These are phyloP conservation scores for Logfia minima DNA, from an alignment of 129 eudicot species.

Conservation along the genomic window DNA sequence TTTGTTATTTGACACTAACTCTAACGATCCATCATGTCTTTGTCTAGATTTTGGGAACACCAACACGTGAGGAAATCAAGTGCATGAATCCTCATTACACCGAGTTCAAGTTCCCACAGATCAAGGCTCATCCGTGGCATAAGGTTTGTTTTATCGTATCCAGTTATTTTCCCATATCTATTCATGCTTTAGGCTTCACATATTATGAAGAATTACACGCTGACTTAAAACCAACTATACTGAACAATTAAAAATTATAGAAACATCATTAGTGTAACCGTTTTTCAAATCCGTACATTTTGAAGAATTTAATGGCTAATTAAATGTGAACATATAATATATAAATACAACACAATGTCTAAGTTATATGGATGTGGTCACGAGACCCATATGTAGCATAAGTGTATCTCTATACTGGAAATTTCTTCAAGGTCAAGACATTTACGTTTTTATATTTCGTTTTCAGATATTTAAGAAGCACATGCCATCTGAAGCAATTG, in stretches of 20 bases:
- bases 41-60: slow-evolving; percentile 81
- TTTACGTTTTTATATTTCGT: slow-evolving; percentile 12
- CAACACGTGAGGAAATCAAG: slow-evolving; percentile 95
- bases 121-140: slow-evolving; percentile 99
- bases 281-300: not conserved
- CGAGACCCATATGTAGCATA: not conserved
- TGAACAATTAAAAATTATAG: not conserved
- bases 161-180: not conserved
- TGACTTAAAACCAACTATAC: not conserved
- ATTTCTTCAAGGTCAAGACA: not conserved
- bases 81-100: slow-evolving; percentile 98
- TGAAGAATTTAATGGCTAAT: not conserved
- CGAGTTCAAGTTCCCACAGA: slow-evolving; percentile 93
- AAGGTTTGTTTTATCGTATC: slow-evolving; percentile 50
- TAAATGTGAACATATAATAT: not conserved
- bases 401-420: not conserved
- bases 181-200: not conserved
- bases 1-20: not conserved
- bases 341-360: not conserved
- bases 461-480: slow-evolving; percentile 84
- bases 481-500: slow-evolving; percentile 88
- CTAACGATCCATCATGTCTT: not conserved
- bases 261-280: not conserved
- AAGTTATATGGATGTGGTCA: not conserved
- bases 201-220: not conserved